Conservation (phyloP, 2,329 filamentous ascomycete species). For the Cercospora sp. region DNA sequence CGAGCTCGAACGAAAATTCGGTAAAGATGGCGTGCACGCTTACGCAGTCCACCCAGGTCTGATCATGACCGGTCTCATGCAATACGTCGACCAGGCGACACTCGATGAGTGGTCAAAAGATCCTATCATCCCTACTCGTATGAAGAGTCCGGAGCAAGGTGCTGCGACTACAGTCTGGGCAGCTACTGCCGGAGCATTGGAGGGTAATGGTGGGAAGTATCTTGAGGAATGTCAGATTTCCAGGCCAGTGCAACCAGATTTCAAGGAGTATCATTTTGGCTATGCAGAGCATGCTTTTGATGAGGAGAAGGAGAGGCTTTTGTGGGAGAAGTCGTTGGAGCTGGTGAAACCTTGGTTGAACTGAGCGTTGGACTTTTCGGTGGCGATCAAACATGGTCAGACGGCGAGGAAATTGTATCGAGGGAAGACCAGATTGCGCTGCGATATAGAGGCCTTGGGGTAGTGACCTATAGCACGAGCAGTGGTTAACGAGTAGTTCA, state of each 20-base stretch:
- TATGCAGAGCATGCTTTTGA: neutral
- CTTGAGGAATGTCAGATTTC: constrained; percentile 21
- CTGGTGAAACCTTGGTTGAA: neutral
- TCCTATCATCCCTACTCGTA: neutral
- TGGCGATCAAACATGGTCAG: no score
- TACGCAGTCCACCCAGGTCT: constrained; percentile 50
- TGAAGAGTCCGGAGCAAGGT: constrained; percentile 47
- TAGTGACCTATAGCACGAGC: no score
- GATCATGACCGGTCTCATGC: constrained; percentile 34
- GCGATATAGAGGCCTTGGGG: no score
- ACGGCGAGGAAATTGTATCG: no score
- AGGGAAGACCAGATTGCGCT: no score
- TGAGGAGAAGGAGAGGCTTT: constrained; percentile 39
- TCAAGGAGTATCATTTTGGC: constrained; percentile 13
- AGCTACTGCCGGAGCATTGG: constrained; percentile 45
- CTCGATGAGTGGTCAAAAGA: neutral
- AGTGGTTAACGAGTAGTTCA: no score
- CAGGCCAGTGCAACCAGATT: constrained; percentile 34
- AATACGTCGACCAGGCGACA: neutral
- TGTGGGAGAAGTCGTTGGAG: constrained; percentile 41
- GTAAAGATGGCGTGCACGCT: constrained; percentile 46
- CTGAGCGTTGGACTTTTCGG: neutral
- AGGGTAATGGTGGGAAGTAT: constrained; percentile 32
- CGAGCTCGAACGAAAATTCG: constrained; percentile 53
- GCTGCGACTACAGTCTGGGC: constrained; percentile 52